phyloP scores from a whole-genome alignment of 192 early-diverging fungal species.

The Coemansia sp. region DNA sequence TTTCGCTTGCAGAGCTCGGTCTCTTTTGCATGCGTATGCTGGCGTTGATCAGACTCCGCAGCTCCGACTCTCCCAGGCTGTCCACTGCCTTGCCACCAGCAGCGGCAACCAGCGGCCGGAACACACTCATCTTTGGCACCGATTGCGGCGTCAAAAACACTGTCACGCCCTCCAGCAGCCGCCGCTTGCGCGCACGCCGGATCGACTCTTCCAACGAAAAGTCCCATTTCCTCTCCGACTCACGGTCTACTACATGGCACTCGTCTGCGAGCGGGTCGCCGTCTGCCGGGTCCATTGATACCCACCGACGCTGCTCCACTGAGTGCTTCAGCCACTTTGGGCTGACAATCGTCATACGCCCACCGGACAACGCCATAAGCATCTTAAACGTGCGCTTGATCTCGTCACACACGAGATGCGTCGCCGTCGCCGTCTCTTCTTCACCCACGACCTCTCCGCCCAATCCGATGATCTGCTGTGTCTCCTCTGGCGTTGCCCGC shows the following conservation, averaged over 20 bases:
- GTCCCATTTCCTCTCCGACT: conserved; percentile 31
- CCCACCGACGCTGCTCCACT: conserved; percentile 36
- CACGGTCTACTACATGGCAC: conserved; percentile 30
- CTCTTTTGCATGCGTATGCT: conserved; percentile 14
- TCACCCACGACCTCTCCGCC: conserved; percentile 54
- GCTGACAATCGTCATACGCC: conserved; percentile 34
- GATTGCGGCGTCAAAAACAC: conserved; percentile 41
- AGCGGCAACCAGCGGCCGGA: conserved; percentile 40
- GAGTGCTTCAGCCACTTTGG: conserved; percentile 43
- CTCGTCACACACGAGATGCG: conserved; percentile 60
- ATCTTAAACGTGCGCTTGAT: conserved; percentile 64
- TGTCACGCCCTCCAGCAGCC: conserved; percentile 40
- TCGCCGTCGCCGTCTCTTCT: conserved; percentile 51
- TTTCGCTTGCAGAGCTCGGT: conserved; percentile 10
- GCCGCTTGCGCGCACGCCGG: conserved; percentile 22
- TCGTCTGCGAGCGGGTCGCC: conserved; percentile 8
- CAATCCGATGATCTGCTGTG: conserved; percentile 52
- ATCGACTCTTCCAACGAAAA: conserved; percentile 33
- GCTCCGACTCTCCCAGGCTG: conserved; percentile 17
- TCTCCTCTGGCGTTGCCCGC: conserved; percentile 33
- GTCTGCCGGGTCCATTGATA: conserved; percentile 17
- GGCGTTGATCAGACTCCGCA: conserved; percentile 27
- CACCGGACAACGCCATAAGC: conserved; percentile 43
- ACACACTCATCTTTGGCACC: conserved; percentile 24
- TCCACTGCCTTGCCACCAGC: conserved; percentile 42